Percentiles rank a stretch among this genome's conserved stretches.
phyloP scores from a whole-genome alignment of 1,284 basidiomycete genomes.

The Leccinum griseonigrum region DNA sequence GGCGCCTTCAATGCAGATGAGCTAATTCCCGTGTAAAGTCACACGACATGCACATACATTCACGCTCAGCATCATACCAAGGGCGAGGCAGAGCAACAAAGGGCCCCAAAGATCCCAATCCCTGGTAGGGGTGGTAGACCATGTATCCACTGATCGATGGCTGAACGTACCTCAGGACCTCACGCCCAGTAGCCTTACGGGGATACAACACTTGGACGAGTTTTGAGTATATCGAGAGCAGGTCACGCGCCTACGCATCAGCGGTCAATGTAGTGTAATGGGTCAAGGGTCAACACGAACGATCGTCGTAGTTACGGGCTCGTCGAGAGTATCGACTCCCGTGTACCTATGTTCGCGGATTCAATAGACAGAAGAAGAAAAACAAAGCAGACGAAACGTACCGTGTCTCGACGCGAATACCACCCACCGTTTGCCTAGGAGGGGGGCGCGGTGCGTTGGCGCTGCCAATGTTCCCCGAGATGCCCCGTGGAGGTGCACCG shows the following conservation, averaged over 20 bases:
- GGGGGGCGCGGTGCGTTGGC: conserved; percentile 40
- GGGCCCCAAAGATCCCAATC: conserved; percentile 99
- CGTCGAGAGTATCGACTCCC: conserved; percentile 85
- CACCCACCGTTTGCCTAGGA: conserved; percentile 68
- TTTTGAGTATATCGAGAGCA: conserved; percentile 88
- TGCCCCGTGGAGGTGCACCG: conserved; percentile 31
- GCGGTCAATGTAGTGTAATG: conserved; percentile 9
- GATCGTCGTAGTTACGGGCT: conserved; percentile 86
- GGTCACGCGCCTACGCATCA: conserved; percentile 71
- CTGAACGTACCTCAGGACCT: conserved; percentile 65
- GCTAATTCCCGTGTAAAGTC: not conserved
- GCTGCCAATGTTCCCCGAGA: conserved; percentile 76
- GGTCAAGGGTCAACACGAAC: conserved; percentile 47
- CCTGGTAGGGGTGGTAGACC: conserved; percentile 38
- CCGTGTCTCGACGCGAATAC: conserved; percentile 87
- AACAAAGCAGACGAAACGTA: conserved; percentile 35
- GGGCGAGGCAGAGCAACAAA: conserved; percentile 77
- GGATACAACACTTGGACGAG: conserved; percentile 92
- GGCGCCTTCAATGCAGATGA: conserved; percentile 61
- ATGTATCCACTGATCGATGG: not conserved
- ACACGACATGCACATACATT: conserved; percentile 55
- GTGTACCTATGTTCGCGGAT: conserved; percentile 53
- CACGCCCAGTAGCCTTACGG: conserved; percentile 68
- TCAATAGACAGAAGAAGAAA: not conserved
- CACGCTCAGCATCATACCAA: conserved; percentile 86